These are phyloP conservation scores for Septoria linicola DNA, from an alignment of 2,329 filamentous ascomycete species.

Conservation along the genomic window DNA sequence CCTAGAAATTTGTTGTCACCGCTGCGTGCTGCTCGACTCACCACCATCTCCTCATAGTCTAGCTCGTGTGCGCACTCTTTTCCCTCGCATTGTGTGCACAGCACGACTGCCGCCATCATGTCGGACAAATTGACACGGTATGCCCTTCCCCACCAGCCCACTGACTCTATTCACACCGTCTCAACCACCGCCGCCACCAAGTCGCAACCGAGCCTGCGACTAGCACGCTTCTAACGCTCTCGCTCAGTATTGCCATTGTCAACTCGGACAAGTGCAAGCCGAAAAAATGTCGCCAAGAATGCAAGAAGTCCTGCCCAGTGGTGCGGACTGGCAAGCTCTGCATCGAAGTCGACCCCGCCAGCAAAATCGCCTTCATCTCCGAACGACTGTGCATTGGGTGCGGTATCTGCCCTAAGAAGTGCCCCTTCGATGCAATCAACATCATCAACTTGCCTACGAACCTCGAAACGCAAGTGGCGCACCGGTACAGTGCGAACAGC, in stretches of 20 bases:
- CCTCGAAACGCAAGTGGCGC: conserved; percentile 95
- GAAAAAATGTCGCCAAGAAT: conserved; percentile 91
- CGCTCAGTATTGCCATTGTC: conserved; percentile 89
- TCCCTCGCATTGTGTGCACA: conserved; percentile 8
- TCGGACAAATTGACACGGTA: conserved; percentile 87
- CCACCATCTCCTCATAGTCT: no score
- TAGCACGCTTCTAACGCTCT: conserved; percentile 15
- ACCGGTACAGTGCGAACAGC: conserved; percentile 98
- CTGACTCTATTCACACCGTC: no score
- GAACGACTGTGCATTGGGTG: conserved; percentile 95
- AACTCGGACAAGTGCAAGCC: conserved; percentile 78
- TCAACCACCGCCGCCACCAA: neutral
- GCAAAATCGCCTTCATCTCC: conserved; percentile 96
- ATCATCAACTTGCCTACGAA: conserved; percentile 99
- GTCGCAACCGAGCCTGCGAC: neutral
- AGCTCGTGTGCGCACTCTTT: no score
- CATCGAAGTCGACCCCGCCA: conserved; percentile 85
- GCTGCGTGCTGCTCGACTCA: neutral
- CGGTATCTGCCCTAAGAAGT: conserved; percentile 99
- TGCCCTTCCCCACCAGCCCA: conserved; percentile 34
- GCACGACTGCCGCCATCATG: conserved; percentile 56
- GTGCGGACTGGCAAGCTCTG: conserved; percentile 96
- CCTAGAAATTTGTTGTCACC: conserved; percentile 11
- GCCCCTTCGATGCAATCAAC: conserved; percentile 96
- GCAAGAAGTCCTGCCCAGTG: conserved; percentile 97